Conservation (phyloP, 257 asterid genomes). For the Nicotiana knightiana region DNA sequence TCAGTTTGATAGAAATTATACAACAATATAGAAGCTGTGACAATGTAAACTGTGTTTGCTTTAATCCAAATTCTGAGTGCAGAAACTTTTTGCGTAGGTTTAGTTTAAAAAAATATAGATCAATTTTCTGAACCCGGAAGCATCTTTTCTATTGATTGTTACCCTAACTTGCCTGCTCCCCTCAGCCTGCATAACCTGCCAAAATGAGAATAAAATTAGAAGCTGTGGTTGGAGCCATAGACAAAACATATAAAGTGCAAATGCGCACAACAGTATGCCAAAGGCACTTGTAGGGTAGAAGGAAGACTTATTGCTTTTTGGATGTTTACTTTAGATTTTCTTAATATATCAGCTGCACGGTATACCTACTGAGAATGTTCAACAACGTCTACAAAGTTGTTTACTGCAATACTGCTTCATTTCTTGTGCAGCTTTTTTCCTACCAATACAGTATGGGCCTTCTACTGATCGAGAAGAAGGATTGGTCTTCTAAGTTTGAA, state of each 20-base stretch:
- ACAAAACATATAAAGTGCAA: neutral
- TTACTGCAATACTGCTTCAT: neutral
- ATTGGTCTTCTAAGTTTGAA: conserved; percentile 71
- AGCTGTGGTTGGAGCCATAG: neutral
- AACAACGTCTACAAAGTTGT: neutral
- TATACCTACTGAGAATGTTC: neutral
- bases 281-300: neutral
- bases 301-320: neutral
- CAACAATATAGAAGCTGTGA: neutral
- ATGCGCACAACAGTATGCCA: neutral
- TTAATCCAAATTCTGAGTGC: neutral
- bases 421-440: conserved; percentile 65
- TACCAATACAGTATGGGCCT: conserved; percentile 97
- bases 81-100: too few relatives aligned
- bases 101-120: too few relatives aligned
- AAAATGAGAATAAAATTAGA: neutral
- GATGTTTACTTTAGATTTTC: neutral
- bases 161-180: neutral
- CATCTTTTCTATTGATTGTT: neutral
- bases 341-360: neutral
- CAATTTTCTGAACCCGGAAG: too few relatives aligned
- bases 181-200: neutral
- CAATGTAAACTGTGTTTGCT: neutral
- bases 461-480: conserved; percentile 86
- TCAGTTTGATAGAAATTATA: neutral